Evolutionary conservation across 768 basidiomycete species (phyloP), one percentile per base, ranked within the genome.

Genomic region (Tylopilus subfusipes): DNA sequence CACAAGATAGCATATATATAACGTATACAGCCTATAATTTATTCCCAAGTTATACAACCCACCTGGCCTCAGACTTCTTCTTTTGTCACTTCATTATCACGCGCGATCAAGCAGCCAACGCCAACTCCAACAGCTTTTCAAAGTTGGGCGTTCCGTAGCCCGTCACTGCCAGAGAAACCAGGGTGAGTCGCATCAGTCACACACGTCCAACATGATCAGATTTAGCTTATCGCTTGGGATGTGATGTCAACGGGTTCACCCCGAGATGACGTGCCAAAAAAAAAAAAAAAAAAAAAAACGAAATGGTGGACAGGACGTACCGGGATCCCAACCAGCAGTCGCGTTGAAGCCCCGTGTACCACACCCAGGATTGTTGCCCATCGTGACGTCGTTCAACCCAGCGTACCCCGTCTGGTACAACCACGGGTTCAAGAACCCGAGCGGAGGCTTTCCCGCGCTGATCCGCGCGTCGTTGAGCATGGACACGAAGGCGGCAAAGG

Each of bases 381-480:
- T 50, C 0, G 79, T 81, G 59, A 87, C 78, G 58, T 88, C 86
- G 52, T 82, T 85, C 51, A 86, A 71, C 0, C 59, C 63, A 5
- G 54, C 10, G 18, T 54, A 56, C 0, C 72, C 73, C 19, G 38
- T 55, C 14, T 60, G 49, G 63, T 88, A 87, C 3, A 87, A 51
- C 44, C 83, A 72, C 2, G 84, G 85, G 65, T 87, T 87, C 55
- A 88, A 70, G 69, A 86, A 86, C 0, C 86, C 86, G n/a, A 88
- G 69, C 24, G 83, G 52, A 11, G 68, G 61, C 47, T 73, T 68
- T 0, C 73, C 71, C 0, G 70, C 71, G 3, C 69, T 67, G 24
- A 85, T 65, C 9, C 83, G 78, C 2, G 78, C 82, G 52, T 88
- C 84, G 49, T 88, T 87, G 48, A 89, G 68, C 57, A 89, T 76